Conservation (phyloP, 139 green algal species). For the Asterochloris sp. region DNA sequence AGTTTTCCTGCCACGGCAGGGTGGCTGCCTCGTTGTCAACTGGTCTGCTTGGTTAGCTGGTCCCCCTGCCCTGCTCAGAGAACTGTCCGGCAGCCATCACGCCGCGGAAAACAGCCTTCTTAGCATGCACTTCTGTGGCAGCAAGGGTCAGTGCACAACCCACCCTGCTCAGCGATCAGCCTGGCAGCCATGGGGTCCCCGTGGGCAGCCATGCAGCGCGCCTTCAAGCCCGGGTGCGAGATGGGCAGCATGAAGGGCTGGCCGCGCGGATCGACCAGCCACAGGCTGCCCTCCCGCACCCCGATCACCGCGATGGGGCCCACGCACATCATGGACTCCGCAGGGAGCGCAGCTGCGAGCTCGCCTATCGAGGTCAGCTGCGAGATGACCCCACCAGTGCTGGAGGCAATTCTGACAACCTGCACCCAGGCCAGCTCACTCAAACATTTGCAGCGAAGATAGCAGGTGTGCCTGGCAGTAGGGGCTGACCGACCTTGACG, state of each 20-base stretch:
- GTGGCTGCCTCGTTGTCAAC: no score
- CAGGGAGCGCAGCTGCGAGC: slow-evolving; percentile 19
- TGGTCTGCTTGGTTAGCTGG: no score
- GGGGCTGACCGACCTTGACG: no score
- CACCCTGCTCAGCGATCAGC: slow-evolving; percentile 35
- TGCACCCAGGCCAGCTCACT: neutral
- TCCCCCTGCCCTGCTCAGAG: no score
- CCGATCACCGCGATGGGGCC: slow-evolving; percentile 17
- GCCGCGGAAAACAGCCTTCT: neutral
- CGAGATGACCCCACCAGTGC: slow-evolving; percentile 7
- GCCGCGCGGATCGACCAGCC: slow-evolving; percentile 27
- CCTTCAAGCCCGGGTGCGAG: slow-evolving; percentile 40
- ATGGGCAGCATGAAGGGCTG: slow-evolving; percentile 48
- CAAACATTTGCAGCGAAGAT: no score
- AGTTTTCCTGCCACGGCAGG: no score
- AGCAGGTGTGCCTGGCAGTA: no score
- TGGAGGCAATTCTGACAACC: slow-evolving; percentile 18
- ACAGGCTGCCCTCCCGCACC: slow-evolving; percentile 23
- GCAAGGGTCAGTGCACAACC: neutral
- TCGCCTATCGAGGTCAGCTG: slow-evolving; percentile 18
- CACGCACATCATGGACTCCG: slow-evolving; percentile 20
- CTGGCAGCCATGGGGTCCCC: slow-evolving; percentile 34
- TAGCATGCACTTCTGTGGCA: neutral
- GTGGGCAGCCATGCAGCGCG: slow-evolving; percentile 38
- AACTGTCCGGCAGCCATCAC: no score